Evolutionary conservation across 768 basidiomycete species (phyloP), one percentile per base, ranked within the genome.

Genomic region (Xerocomellus chrysenteron): DNA sequence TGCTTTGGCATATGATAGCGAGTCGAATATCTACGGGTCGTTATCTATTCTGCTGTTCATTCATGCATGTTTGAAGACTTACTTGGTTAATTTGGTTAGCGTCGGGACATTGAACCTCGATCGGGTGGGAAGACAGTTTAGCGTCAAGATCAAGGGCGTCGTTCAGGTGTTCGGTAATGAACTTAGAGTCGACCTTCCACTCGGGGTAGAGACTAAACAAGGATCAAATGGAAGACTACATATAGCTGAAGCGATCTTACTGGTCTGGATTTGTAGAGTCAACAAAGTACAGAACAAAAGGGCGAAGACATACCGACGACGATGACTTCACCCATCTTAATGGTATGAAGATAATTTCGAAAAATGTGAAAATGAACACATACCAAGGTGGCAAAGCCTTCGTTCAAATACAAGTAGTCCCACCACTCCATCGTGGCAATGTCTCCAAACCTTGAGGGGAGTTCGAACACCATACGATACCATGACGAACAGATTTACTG

Each of bases 341-440:
- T 40, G 45, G 47, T 59, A 35, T 58, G 58, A 58, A 42, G 36
- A 47, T 28, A 26, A 45, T 19, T 8, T 39, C 10, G 28, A 2
- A 40, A 40, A 28, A 32, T 32, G 21, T n/a, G 28, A n/a, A 42
- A 30, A 44, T 33, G 17, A 36, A 19, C 52, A 73, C 82, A 54
- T 59, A 88, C 90, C 75, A 94, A 70, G 4, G 91, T 92, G 5
- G 92, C 90, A 69, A 94, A 92, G n/a, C 92, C 88, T 85, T 91
- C 89, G 59, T 90, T 91, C 55, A 91, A 73, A 71, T 90, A 90
- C 47, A 92, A 78, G 69, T 90, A 86, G 58, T 90, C 84, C 90
- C 91, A 94, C 91, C 92, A 93, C 65, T 84, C 83, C 93, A 95
- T 94, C 0, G 93, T 96, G 7, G 91, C 88, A 64, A 97, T 89